A percentile compares a stretch with the other conserved stretches of the same genome.
These are phyloP conservation scores for Globisporangium barbulae DNA, from an alignment of 352 stramenopile genomes.

Conservation along the genomic window DNA sequence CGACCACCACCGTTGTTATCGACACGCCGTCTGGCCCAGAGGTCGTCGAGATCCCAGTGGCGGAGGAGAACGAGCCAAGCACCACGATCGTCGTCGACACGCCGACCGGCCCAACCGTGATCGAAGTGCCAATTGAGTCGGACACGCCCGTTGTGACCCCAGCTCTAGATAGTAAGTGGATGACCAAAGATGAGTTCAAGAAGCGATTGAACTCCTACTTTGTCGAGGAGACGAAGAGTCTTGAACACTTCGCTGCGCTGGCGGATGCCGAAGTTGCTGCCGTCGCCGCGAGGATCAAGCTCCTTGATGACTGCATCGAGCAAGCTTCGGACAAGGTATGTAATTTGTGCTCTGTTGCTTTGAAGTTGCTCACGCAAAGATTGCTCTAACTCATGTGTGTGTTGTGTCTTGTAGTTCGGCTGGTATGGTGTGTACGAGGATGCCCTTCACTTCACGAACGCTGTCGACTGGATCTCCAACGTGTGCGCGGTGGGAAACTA, in stretches of 20 bases:
- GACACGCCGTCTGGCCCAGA: neutral
- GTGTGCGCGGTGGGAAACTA: slow-evolving; percentile 29
- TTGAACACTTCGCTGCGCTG: slow-evolving; percentile 22
- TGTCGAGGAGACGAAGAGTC: slow-evolving; percentile 22
- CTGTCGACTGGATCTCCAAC: slow-evolving; percentile 43
- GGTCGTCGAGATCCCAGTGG: slow-evolving; percentile 2
- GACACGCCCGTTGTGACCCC: neutral
- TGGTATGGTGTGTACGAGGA: slow-evolving; percentile 58
- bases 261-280: slow-evolving; percentile 23
- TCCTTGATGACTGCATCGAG: slow-evolving; percentile 42
- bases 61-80: neutral
- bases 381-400: slow-evolving; percentile 1
- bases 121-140: slow-evolving; percentile 6
- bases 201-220: slow-evolving; percentile 32
- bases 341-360: neutral
- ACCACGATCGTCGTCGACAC: slow-evolving; percentile 10
- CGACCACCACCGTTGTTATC: neutral
- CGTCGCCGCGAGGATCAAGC: slow-evolving; percentile 21
- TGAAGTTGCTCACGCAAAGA: neutral
- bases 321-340: slow-evolving; percentile 44
- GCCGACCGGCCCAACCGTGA: neutral
- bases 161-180: neutral
- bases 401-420: slow-evolving; percentile 30
- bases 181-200: slow-evolving; percentile 28
- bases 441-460: slow-evolving; percentile 38